Base-by-base conservation (phyloP, 306 rosid genomes). In the Parietaria judaica region DNA sequence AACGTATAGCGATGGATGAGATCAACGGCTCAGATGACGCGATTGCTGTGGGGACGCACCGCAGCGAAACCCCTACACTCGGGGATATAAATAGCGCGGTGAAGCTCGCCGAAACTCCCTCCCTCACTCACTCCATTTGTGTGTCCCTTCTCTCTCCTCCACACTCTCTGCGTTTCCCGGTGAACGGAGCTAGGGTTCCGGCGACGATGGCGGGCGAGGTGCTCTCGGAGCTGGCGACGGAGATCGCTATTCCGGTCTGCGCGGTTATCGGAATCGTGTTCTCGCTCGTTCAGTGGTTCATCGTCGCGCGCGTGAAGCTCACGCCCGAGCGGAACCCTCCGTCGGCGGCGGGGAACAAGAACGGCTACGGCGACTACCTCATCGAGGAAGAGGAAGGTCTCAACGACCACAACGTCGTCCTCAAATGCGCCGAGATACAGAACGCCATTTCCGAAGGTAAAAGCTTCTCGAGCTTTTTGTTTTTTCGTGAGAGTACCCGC, bases 331-430 rank as follows among this genome's bases (percentile, higher is more conserved):
- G 78, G 3, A 59, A 74, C 35, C 73, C 72, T 36, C 43, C 85
- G 14, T 44, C 85, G 1, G 8, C 80, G n/a, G 63, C 63, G 58
- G 67, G 46, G 37, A 71, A 66, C 61, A 86, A 86, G 76, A 83
- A 83, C 47, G 95, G 95, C 14, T 81, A 67, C 60, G 69, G 63
- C 1, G 95, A 80, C 64, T 76, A 65, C 51, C 74, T 83, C 51
- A 83, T 86, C 14, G 89, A 86, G 55, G 95, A 86, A 58, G 95
- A 86, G 38, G 95, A 86, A 51, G 95, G 89, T 36, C 60, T 86
- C 70, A 74, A 79, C 69, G 95, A 86, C 79, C 83, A 83, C 36
- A 76, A 73, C 67, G 89, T 86, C 51, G 83, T 86, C 56, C 64
- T 43, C 5, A 86, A 83, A 73, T 86, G 95, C 51, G 95, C 95